phyloP scores from a whole-genome alignment of 2,329 filamentous ascomycete genomes.

The Curvularia sp. region DNA sequence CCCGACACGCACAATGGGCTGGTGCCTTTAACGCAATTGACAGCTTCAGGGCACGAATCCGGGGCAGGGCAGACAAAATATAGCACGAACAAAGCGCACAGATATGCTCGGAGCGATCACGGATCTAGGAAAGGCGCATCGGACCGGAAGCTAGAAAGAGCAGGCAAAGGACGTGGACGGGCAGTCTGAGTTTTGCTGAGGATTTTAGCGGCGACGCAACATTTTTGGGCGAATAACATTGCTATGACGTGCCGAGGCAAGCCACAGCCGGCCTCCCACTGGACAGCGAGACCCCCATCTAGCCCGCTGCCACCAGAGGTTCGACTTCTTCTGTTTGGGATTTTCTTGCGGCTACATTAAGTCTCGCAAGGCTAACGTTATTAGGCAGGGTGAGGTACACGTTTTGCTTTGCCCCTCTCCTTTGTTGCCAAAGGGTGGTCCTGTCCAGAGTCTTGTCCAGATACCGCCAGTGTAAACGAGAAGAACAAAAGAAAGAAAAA shows the following conservation, averaged over 20 bases:
- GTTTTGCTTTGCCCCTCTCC: background rate
- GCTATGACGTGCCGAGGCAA: slow-evolving; percentile 33
- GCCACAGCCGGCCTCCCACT: slow-evolving; percentile 23
- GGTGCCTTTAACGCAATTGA: slow-evolving; percentile 5
- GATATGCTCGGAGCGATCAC: slow-evolving; percentile 24
- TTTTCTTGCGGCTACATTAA: background rate
- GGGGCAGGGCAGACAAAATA: slow-evolving; percentile 14
- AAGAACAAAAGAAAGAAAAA: background rate
- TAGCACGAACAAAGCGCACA: slow-evolving; percentile 16
- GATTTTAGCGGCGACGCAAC: slow-evolving; percentile 22
- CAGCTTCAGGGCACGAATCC: slow-evolving; percentile 8
- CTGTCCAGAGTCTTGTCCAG: background rate
- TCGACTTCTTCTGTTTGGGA: background rate
- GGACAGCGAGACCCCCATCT: slow-evolving; percentile 8
- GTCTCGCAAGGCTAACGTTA: slow-evolving; percentile 29
- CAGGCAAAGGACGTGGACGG: slow-evolving; percentile 25
- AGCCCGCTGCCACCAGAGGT: background rate
- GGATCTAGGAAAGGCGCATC: slow-evolving; percentile 27
- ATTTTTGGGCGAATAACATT: slow-evolving; percentile 28
- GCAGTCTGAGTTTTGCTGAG: slow-evolving; percentile 23
- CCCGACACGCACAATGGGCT: slow-evolving; percentile 19
- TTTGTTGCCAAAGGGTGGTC: background rate
- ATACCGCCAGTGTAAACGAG: background rate
- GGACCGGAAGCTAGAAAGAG: slow-evolving; percentile 34
- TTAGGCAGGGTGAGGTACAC: slow-evolving; percentile 1